These are phyloP conservation scores for Xylaria intraflava DNA, from an alignment of 495 filamentous ascomycete species.

Conservation along the genomic window DNA sequence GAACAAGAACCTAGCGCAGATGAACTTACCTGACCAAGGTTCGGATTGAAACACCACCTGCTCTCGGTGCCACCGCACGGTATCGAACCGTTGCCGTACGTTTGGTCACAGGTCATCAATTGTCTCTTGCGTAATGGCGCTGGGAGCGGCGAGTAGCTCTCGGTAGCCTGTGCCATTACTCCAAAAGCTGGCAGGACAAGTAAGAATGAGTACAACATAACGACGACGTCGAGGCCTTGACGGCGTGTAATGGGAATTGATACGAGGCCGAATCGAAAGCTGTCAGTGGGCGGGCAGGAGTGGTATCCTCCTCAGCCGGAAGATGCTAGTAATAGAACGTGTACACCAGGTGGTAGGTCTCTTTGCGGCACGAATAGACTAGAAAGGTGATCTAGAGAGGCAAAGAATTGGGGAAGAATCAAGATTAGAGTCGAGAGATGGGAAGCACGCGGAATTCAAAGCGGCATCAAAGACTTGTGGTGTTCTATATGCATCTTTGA, in stretches of 20 bases:
- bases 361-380: not conserved
- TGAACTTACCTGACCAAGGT: slow-evolving; percentile 25
- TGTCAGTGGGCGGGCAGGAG: not conserved
- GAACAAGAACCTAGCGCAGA: not conserved
- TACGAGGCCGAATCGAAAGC: not conserved
- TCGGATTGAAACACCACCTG: slow-evolving; percentile 32
- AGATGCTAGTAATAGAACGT: not conserved
- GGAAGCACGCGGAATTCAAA: not conserved
- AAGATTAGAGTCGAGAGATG: not conserved
- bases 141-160: slow-evolving; percentile 10
- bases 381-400: not conserved
- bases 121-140: slow-evolving; percentile 11
- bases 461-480: not conserved
- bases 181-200: slow-evolving; percentile 10
- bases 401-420: not conserved
- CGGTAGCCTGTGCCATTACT: slow-evolving; percentile 8
- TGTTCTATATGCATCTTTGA: not conserved
- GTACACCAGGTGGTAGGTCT: not conserved
- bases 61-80: slow-evolving; percentile 28
- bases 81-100: slow-evolving; percentile 31
- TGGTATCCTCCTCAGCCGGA: not conserved
- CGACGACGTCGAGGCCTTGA: not conserved
- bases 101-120: slow-evolving; percentile 28
- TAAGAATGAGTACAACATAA: slow-evolving; percentile 5
- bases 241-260: not conserved